These are phyloP conservation scores for Metschnikowia hibisci DNA, from an alignment of 805 yeast genomes.

Conservation along the genomic window DNA sequence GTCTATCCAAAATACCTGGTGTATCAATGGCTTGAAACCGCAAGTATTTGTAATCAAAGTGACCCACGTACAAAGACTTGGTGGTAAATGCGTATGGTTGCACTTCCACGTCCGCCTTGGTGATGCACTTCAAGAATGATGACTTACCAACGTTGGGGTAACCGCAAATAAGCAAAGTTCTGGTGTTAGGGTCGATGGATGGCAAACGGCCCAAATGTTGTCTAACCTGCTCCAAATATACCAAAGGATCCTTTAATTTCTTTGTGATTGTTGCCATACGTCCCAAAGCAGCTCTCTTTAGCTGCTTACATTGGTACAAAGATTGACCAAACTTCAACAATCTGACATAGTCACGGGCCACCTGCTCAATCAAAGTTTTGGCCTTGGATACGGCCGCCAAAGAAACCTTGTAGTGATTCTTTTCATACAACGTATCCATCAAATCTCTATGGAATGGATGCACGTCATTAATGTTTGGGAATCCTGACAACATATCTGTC, in stretches of 20 bases:
- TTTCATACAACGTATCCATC: conserved; percentile 96
- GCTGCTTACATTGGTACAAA: conserved; percentile 95
- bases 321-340: conserved; percentile 96
- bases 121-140: conserved; percentile 85
- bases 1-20: conserved; percentile 97
- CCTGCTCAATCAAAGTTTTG: conserved; percentile 91
- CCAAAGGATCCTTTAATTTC: conserved; percentile 89
- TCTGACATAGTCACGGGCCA: conserved; percentile 90
- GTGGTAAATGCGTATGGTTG: conserved; percentile 99
- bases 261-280: conserved; percentile 98
- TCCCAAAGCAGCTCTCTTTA: conserved; percentile 97
- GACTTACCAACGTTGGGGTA: conserved; percentile 99
- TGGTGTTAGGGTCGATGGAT: conserved; percentile 95
- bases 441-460: conserved; percentile 98
- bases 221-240: conserved; percentile 95
- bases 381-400: conserved; percentile 93
- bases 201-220: conserved; percentile 99
- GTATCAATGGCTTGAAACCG: conserved; percentile 99
- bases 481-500: conserved; percentile 76
- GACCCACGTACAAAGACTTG: conserved; percentile 95
- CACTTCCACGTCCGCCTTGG: conserved; percentile 98
- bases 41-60: conserved; percentile 95
- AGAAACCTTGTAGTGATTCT: conserved; percentile 96
- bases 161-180: conserved; percentile 96
- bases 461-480: conserved; percentile 94